phyloP scores from a whole-genome alignment of 2,329 filamentous ascomycete species.

The Hypoxylon sp. region DNA sequence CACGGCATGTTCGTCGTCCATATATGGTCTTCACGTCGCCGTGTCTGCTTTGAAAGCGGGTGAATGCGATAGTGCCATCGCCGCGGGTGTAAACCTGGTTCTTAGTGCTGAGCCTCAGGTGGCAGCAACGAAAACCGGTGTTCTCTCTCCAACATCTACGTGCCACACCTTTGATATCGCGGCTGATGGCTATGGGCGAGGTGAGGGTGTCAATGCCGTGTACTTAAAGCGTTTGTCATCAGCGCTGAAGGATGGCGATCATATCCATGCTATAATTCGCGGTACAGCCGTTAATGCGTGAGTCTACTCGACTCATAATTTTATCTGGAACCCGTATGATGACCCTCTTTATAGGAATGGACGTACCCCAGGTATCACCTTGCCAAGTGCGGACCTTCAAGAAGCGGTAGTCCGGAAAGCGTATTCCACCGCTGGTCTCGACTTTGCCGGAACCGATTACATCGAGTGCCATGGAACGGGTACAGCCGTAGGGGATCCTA shows the following conservation, averaged over 20 bases:
- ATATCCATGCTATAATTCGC: slow-evolving; percentile 36
- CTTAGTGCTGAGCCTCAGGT: slow-evolving; percentile 43
- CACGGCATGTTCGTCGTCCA: slow-evolving; percentile 51
- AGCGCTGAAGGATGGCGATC: slow-evolving; percentile 16
- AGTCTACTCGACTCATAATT: too few relatives aligned
- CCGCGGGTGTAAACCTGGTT: slow-evolving; percentile 49
- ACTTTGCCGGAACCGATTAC: slow-evolving; percentile 25
- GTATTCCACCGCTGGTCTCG: slow-evolving; percentile 34
- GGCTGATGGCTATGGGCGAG: slow-evolving; percentile 37
- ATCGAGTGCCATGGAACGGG: slow-evolving; percentile 42
- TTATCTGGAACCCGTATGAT: too few relatives aligned
- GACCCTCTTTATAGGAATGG: too few relatives aligned
- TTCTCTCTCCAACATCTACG: slow-evolving; percentile 46
- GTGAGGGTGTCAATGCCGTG: slow-evolving; percentile 30
- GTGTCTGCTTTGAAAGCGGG: slow-evolving; percentile 39
- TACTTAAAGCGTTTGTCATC: slow-evolving; percentile 34
- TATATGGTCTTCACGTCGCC: slow-evolving; percentile 48
- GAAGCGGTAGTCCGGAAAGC: slow-evolving; percentile 38
- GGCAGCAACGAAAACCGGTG: slow-evolving; percentile 44
- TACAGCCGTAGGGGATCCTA: slow-evolving; percentile 27
- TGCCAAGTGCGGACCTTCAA: slow-evolving; percentile 31
- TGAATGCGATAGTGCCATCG: slow-evolving; percentile 48
- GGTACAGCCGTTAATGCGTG: slow-evolving; percentile 37
- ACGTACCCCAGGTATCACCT: slow-evolving; percentile 34
- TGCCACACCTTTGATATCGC: slow-evolving; percentile 42